Conservation (phyloP, 1,284 basidiomycete genomes). For the Veloporphyrellus conicus region DNA sequence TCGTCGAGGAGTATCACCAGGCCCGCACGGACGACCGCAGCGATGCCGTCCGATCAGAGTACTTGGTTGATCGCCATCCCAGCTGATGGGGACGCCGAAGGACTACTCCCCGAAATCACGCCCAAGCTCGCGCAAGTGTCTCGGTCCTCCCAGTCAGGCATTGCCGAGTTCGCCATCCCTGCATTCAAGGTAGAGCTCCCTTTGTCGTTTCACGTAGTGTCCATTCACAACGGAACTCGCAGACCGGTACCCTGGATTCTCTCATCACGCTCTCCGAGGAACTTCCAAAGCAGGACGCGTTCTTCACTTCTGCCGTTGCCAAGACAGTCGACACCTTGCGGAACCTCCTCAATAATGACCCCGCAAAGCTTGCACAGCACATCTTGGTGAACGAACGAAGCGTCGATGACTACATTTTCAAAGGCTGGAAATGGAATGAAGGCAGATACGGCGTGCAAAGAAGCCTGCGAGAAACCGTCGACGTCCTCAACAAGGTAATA, state of each 20-base stretch:
- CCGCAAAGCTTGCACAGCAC: conserved; percentile 78
- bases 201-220: conserved; percentile 5
- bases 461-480: conserved; percentile 76
- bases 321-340: conserved; percentile 95
- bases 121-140: conserved; percentile 54
- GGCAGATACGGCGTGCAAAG: conserved; percentile 81
- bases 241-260: conserved; percentile 93
- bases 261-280: conserved; percentile 90
- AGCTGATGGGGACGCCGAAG: conserved; percentile 71
- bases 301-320: conserved; percentile 82
- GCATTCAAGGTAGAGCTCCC: conserved; percentile 64
- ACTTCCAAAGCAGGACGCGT: conserved; percentile 87
- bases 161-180: conserved; percentile 63
- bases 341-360: conserved; percentile 86
- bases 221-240: conserved; percentile 19
- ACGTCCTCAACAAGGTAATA: conserved; percentile 73
- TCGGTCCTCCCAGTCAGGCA: conserved; percentile 44
- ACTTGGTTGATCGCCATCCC: conserved; percentile 78
- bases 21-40: conserved; percentile 9
- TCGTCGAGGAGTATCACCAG: conserved; percentile 3
- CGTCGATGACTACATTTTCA: conserved; percentile 78
- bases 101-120: conserved; percentile 57
- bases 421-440: conserved; percentile 85
- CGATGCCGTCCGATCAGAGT: conserved; percentile 82
- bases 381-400: conserved; percentile 77